phyloP scores from a whole-genome alignment of 2,329 filamentous ascomycete species.

The Teratosphaeriaceae sp. region DNA sequence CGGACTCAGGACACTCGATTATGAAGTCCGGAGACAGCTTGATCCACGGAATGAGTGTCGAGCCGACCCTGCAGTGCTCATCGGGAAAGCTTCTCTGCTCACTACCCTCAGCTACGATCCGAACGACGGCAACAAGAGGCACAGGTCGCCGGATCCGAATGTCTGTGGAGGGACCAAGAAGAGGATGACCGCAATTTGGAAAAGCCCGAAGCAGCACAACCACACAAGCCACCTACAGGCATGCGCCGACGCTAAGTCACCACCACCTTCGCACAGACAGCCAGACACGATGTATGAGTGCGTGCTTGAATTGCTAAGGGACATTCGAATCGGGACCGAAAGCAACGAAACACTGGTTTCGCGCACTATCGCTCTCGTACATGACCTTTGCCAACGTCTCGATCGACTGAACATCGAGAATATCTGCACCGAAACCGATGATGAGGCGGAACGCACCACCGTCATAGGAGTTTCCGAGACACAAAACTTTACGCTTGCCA shows the following conservation, averaged over 20 bases:
- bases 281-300: not conserved
- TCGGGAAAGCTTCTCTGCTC: not conserved
- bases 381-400: too few species aligned
- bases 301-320: not conserved
- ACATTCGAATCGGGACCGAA: not conserved
- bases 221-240: not conserved
- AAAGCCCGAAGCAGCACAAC: not conserved
- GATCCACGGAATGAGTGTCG: not conserved
- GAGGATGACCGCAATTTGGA: not conserved
- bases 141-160: not conserved
- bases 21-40: too few species aligned
- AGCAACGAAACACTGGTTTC: not conserved
- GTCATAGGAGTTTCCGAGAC: not conserved
- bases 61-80: not conserved
- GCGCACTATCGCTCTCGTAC: not conserved
- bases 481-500: not conserved
- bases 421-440: too few species aligned
- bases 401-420: too few species aligned
- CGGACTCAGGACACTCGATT: too few species aligned
- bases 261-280: not conserved
- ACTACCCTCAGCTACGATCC: not conserved
- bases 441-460: not conserved
- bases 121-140: not conserved
- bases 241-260: not conserved
- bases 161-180: not conserved